Evolutionary conservation across 208 protist genomes (phyloP).

Genomic region (Kentomonas sorsogonicus): DNA sequence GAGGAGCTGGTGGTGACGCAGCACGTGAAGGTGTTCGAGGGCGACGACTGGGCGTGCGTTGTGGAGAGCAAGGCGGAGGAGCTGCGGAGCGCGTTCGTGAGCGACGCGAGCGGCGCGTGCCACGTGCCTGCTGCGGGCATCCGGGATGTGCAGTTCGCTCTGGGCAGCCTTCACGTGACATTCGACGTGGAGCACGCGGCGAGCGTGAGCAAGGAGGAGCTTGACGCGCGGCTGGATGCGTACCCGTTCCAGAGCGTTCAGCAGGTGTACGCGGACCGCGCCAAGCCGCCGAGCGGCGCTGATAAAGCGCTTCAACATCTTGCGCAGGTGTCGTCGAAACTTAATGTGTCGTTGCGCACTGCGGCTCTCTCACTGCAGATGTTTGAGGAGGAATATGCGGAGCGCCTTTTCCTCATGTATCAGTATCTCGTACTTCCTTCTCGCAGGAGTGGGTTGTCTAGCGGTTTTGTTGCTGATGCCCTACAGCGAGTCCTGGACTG

Average conservation of each 20-base stretch:
- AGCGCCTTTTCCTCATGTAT: too few relatives aligned
- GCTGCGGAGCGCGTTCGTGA: conserved; percentile 16
- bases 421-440: too few relatives aligned
- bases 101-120: conserved; percentile 18
- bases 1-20: conserved; percentile 1
- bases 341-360: too few relatives aligned
- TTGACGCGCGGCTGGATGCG: conserved; percentile 14
- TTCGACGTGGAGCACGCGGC: conserved; percentile 20
- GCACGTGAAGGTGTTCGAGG: conserved; percentile 24
- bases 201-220: conserved; percentile 12
- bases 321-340: background rate
- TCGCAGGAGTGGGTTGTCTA: too few relatives aligned
- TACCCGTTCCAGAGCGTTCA: conserved; percentile 23
- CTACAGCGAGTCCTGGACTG: too few relatives aligned
- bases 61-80: conserved; percentile 17
- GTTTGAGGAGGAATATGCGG: too few relatives aligned
- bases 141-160: conserved; percentile 10
- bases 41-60: conserved; percentile 19
- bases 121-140: conserved; percentile 15
- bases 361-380: too few relatives aligned
- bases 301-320: conserved; percentile 16
- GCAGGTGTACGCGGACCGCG: conserved; percentile 17
- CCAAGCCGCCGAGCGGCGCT: conserved; percentile 11
- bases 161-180: conserved; percentile 13
- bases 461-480: too few relatives aligned